Evolutionary conservation across 805 yeast species (phyloP).

Genomic region (Hanseniaspora taiwanica): DNA sequence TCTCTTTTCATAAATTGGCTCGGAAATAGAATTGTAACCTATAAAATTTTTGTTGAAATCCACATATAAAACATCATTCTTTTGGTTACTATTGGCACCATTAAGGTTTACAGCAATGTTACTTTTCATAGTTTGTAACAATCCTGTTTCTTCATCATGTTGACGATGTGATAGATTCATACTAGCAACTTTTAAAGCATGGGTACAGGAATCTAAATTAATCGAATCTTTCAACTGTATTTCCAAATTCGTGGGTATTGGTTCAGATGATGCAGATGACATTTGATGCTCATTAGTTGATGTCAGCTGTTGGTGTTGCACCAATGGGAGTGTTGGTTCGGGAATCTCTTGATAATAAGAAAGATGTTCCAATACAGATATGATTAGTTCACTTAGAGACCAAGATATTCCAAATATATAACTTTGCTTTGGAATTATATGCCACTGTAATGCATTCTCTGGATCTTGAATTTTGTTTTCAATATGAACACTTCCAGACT

Average conservation of each 20-base stretch:
- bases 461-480: not conserved
- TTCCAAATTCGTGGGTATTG: too few relatives aligned
- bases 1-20: not conserved
- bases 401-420: constrained; percentile 27
- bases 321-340: not conserved
- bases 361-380: constrained; percentile 15
- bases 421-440: constrained; percentile 28
- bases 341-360: constrained; percentile 17
- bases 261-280: too few relatives aligned
- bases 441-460: constrained; percentile 17
- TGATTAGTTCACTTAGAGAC: constrained; percentile 23
- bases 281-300: not conserved
- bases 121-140: too few relatives aligned
- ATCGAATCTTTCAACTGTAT: not conserved
- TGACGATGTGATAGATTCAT: not conserved
- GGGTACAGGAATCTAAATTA: not conserved
- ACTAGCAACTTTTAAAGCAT: not conserved
- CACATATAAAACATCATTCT: not conserved
- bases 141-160: not conserved
- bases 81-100: too few relatives aligned
- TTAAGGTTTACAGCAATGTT: too few relatives aligned
- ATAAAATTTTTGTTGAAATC: constrained; percentile 1
- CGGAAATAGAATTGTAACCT: not conserved
- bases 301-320: not conserved
- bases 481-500: constrained; percentile 1